These are phyloP conservation scores for Acanthamoeba healyi DNA, from an alignment of 208 protist species.

Conservation along the genomic window DNA sequence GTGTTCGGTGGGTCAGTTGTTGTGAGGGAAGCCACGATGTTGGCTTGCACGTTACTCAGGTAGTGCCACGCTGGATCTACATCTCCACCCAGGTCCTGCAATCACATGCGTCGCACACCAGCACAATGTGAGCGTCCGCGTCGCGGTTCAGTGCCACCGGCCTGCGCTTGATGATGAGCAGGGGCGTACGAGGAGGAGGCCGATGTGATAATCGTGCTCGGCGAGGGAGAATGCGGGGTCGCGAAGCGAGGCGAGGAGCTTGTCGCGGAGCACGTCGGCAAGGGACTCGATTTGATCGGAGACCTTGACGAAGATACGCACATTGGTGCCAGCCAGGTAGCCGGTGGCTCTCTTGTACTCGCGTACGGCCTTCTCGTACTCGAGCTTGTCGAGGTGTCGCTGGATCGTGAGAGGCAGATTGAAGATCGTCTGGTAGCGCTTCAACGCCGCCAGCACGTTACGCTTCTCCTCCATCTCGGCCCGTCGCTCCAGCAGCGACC, in stretches of 20 bases:
- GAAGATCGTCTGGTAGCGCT: constrained; percentile 22
- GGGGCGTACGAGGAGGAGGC: not conserved
- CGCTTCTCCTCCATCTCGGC: not conserved
- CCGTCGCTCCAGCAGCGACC: not conserved
- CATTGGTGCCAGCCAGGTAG: not conserved
- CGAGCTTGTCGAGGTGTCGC: not conserved
- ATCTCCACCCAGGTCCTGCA: not conserved
- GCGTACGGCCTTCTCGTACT: constrained; percentile 17
- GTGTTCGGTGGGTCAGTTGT: too few relatives aligned
- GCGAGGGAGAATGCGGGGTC: not conserved
- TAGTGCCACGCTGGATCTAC: constrained; percentile 2
- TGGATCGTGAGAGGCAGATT: constrained; percentile 29
- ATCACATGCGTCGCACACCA: too few relatives aligned
- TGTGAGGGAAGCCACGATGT: not conserved
- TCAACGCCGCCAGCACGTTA: not conserved
- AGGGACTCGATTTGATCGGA: not conserved
- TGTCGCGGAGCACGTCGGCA: not conserved
- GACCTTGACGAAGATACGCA: not conserved
- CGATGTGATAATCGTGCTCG: not conserved
- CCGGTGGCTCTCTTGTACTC: not conserved
- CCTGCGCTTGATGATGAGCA: too few relatives aligned
- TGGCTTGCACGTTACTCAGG: not conserved
- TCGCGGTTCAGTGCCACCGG: too few relatives aligned
- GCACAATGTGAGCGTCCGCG: too few relatives aligned
- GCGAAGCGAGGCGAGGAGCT: not conserved